These are phyloP conservation scores for Fusarium veterinarium DNA, from an alignment of 2,329 filamentous ascomycete species.

Conservation along the genomic window DNA sequence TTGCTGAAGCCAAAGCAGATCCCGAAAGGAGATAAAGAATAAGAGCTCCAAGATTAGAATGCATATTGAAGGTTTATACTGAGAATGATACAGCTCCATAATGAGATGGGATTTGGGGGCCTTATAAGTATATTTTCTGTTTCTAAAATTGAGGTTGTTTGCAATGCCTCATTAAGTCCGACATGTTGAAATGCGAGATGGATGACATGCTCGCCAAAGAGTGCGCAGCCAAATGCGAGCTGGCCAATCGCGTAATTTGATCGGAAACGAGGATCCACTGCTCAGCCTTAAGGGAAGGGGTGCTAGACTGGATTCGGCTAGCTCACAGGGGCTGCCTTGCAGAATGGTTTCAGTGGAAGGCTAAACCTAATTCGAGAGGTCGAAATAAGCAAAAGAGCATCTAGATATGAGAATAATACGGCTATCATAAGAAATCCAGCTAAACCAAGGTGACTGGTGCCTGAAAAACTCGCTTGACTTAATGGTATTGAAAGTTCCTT, in stretches of 20 bases:
- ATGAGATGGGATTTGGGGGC: background rate
- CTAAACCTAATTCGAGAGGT: background rate
- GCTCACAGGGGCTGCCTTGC: background rate
- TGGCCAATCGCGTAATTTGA: conserved; percentile 10
- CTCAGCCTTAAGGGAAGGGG: conserved; percentile 22
- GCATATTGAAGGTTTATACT: conserved; percentile 16
- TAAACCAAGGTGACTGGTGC: too few relatives aligned
- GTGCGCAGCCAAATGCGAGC: conserved; percentile 35
- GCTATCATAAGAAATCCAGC: too few relatives aligned
- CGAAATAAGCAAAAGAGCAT: background rate
- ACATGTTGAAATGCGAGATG: conserved; percentile 6
- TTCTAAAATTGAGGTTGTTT: background rate
- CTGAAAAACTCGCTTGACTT: too few relatives aligned
- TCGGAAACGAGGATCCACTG: background rate
- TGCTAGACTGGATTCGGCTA: background rate
- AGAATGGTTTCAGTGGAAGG: background rate
- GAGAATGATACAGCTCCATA: background rate
- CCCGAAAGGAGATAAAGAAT: conserved; percentile 30
- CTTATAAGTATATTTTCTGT: conserved; percentile 9
- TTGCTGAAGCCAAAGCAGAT: background rate
- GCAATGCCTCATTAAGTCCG: conserved; percentile 23
- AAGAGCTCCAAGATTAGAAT: conserved; percentile 17
- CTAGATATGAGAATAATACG: too few relatives aligned
- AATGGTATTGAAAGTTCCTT: background rate
- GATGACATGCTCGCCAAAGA: conserved; percentile 12